Conservation (phyloP, 2,329 filamentous ascomycete species). For the Colletotrichum sp. region DNA sequence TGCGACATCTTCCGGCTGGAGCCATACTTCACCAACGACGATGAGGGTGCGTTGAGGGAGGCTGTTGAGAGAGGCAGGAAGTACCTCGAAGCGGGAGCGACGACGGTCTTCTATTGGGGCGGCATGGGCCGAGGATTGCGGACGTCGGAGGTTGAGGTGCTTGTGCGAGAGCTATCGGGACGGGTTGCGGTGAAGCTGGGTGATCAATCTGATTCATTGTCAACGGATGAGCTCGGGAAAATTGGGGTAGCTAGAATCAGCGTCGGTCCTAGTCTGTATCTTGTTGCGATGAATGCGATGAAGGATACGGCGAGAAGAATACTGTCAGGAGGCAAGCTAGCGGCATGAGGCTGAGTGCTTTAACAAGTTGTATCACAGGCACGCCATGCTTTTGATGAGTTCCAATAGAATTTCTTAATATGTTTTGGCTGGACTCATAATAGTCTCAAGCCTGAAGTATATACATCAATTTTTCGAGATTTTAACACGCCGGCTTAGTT, state of each 20-base stretch:
- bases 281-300: slow-evolving; percentile 41
- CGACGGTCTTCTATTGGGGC: slow-evolving; percentile 67
- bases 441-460: background rate
- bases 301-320: slow-evolving; percentile 37
- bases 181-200: slow-evolving; percentile 53
- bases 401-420: background rate
- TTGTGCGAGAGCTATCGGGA: slow-evolving; percentile 54
- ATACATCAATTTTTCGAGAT: background rate
- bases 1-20: slow-evolving; percentile 55
- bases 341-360: background rate
- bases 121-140: slow-evolving; percentile 45
- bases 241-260: slow-evolving; percentile 62
- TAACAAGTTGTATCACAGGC: background rate
- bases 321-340: slow-evolving; percentile 25
- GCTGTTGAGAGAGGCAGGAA: slow-evolving; percentile 58
- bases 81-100: slow-evolving; percentile 63
- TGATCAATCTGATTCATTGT: slow-evolving; percentile 40
- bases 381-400: background rate
- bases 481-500: background rate
- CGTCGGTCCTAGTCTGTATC: slow-evolving; percentile 53
- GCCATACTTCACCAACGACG: slow-evolving; percentile 27
- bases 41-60: slow-evolving; percentile 45
- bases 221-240: slow-evolving; percentile 45
- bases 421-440: background rate
- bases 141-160: slow-evolving; percentile 47